Evolutionary conservation across 768 basidiomycete genomes (phyloP).

Genomic region (Termitomyces sp.): DNA sequence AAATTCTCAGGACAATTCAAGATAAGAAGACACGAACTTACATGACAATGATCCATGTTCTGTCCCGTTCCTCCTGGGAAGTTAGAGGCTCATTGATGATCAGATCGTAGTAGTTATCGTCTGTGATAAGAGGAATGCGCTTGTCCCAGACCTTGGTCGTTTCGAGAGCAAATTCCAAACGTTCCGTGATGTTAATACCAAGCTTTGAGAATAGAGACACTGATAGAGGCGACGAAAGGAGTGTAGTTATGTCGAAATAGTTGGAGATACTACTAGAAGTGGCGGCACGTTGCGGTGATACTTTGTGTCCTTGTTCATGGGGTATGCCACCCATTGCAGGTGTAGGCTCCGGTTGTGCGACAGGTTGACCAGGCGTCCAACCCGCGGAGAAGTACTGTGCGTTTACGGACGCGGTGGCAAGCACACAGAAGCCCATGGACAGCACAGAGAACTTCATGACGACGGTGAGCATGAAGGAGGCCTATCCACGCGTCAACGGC

Average conservation of each 20-base stretch:
- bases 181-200: slow-evolving; percentile 71
- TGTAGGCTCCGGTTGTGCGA: slow-evolving; percentile 20
- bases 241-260: slow-evolving; percentile 30
- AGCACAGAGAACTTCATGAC: slow-evolving; percentile 46
- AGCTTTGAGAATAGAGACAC: slow-evolving; percentile 45
- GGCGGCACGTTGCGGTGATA: slow-evolving; percentile 12
- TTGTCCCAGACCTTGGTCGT: slow-evolving; percentile 53
- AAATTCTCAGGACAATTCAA: slow-evolving; percentile 3
- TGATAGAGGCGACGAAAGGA: slow-evolving; percentile 51
- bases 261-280: slow-evolving; percentile 18
- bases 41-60: slow-evolving; percentile 80
- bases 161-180: slow-evolving; percentile 27
- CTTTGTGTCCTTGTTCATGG: slow-evolving; percentile 10
- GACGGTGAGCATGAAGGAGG: slow-evolving; percentile 7
- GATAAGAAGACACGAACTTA: slow-evolving; percentile 22
- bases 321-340: slow-evolving; percentile 16
- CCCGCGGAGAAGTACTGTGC: slow-evolving; percentile 79
- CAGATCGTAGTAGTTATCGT: slow-evolving; percentile 69
- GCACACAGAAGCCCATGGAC: slow-evolving; percentile 27
- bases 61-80: slow-evolving; percentile 55
- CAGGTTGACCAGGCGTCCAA: slow-evolving; percentile 73
- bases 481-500: not conserved
- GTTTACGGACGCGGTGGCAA: slow-evolving; percentile 30
- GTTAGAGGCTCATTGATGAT: slow-evolving; percentile 66
- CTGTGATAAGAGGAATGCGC: slow-evolving; percentile 74